Conservation (phyloP, 371 early-diverging fungal species). For the Smittium culicis region DNA sequence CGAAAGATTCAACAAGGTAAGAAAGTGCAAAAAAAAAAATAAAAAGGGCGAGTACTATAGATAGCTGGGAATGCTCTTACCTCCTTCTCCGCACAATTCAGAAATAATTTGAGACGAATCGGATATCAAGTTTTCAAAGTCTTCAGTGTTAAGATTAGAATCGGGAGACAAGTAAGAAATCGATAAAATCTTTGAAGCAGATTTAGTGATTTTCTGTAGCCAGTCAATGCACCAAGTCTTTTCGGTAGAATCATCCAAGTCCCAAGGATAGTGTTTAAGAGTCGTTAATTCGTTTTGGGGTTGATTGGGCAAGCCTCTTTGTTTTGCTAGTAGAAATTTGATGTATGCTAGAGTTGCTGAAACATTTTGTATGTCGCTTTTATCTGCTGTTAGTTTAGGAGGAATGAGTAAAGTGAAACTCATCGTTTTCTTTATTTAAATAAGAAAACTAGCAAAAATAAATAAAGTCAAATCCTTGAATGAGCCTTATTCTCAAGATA, state of each 20-base stretch:
- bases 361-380: background rate
- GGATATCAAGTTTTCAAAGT: background rate
- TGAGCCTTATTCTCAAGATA: too few relatives aligned
- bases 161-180: too few relatives aligned
- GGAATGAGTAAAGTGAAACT: background rate
- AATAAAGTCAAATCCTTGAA: too few relatives aligned
- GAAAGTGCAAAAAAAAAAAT: too few relatives aligned
- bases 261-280: background rate
- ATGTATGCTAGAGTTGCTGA: background rate
- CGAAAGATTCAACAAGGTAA: too few relatives aligned
- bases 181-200: background rate
- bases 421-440: too few relatives aligned
- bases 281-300: background rate
- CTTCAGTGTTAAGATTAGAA: too few relatives aligned
- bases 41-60: too few relatives aligned
- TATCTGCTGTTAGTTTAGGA: background rate
- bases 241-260: background rate
- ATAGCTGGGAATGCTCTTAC: too few relatives aligned
- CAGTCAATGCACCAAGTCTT: slow-evolving; percentile 5
- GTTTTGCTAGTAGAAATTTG: background rate
- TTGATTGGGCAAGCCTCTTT: background rate
- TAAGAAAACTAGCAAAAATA: too few relatives aligned
- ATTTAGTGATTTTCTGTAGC: slow-evolving; percentile 1
- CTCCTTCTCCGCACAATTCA: slow-evolving; percentile 10
- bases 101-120: background rate